A percentile compares a stretch with the other conserved stretches of the same genome.
Conservation (phyloP, 768 basidiomycete species). For the Kwoniella sp. region DNA sequence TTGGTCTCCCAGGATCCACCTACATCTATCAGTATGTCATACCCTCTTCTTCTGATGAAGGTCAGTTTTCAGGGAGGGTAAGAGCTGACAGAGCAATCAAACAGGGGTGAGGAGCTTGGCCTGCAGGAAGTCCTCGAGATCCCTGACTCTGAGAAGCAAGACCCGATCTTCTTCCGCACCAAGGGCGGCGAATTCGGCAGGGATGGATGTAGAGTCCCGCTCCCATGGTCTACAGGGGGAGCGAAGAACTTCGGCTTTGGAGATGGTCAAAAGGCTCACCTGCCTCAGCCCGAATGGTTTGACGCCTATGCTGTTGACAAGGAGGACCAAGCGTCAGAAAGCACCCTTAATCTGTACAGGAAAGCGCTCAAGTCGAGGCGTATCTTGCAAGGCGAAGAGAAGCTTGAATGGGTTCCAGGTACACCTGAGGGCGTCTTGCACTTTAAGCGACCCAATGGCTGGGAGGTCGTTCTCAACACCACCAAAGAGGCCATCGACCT, state of each 20-base stretch:
- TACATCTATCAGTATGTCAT: slow-evolving; percentile 47
- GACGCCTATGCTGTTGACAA: slow-evolving; percentile 29
- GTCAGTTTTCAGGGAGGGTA: background rate
- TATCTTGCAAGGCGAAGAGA: slow-evolving; percentile 31
- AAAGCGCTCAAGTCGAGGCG: slow-evolving; percentile 30
- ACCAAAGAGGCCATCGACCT: slow-evolving; percentile 24
- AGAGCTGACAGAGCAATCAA: slow-evolving; percentile 7
- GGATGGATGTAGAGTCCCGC: slow-evolving; percentile 49
- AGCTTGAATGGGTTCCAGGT: slow-evolving; percentile 38
- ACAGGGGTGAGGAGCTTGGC: slow-evolving; percentile 48
- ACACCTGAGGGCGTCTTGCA: slow-evolving; percentile 23
- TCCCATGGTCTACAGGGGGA: slow-evolving; percentile 32
- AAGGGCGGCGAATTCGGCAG: slow-evolving; percentile 42
- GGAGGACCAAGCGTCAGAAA: slow-evolving; percentile 17
- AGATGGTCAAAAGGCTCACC: slow-evolving; percentile 32
- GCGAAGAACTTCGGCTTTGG: slow-evolving; percentile 35
- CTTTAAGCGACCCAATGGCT: slow-evolving; percentile 35
- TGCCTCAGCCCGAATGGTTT: slow-evolving; percentile 41
- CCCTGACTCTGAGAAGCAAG: slow-evolving; percentile 34
- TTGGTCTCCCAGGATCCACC: slow-evolving; percentile 46
- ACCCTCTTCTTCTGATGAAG: background rate
- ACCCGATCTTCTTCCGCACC: slow-evolving; percentile 43
- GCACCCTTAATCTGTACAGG: slow-evolving; percentile 38
- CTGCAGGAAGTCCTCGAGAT: slow-evolving; percentile 45
- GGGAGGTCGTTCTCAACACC: slow-evolving; percentile 38